Percentiles rank a stretch among this genome's conserved stretches.
Evolutionary conservation across 2,329 filamentous ascomycete genomes (phyloP).

Genomic region (Penicillium occitanis): DNA sequence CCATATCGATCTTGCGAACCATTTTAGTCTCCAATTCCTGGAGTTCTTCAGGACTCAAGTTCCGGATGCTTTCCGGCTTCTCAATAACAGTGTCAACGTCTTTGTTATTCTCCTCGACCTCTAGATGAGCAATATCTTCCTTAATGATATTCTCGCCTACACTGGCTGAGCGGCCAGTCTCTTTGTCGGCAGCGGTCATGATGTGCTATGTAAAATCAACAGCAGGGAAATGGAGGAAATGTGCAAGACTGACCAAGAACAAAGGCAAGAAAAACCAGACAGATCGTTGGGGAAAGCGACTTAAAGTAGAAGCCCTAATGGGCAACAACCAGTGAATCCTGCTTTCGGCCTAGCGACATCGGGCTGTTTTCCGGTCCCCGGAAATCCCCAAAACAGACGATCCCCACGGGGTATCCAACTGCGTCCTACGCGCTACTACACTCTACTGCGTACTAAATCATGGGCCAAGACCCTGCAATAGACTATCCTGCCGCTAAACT

Average conservation of each 20-base stretch:
- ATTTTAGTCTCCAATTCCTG: conserved; percentile 24
- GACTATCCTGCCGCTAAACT: not conserved
- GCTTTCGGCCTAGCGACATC: not conserved
- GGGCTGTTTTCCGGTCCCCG: not conserved
- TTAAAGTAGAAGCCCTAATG: not conserved
- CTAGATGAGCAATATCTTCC: not conserved
- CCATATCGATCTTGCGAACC: conserved; percentile 28
- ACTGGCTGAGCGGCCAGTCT: not conserved
- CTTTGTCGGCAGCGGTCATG: not conserved
- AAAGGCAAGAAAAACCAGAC: not conserved
- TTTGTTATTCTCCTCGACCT: not conserved
- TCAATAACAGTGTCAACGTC: not conserved
- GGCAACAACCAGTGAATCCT: not conserved
- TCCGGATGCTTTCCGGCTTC: conserved; percentile 24
- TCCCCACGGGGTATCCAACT: not conserved
- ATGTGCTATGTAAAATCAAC: not conserved
- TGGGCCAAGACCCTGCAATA: not conserved
- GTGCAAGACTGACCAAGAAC: not conserved
- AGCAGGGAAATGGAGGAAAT: not conserved
- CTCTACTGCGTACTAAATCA: not conserved
- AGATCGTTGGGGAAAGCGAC: not conserved
- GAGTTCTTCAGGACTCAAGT: conserved; percentile 28
- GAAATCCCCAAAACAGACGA: not conserved
- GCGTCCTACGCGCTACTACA: not conserved
- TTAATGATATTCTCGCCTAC: not conserved